Percentiles rank a stretch among this genome's conserved stretches.
phyloP scores from a whole-genome alignment of 2,329 filamentous ascomycete genomes.

The Metarhizium album region DNA sequence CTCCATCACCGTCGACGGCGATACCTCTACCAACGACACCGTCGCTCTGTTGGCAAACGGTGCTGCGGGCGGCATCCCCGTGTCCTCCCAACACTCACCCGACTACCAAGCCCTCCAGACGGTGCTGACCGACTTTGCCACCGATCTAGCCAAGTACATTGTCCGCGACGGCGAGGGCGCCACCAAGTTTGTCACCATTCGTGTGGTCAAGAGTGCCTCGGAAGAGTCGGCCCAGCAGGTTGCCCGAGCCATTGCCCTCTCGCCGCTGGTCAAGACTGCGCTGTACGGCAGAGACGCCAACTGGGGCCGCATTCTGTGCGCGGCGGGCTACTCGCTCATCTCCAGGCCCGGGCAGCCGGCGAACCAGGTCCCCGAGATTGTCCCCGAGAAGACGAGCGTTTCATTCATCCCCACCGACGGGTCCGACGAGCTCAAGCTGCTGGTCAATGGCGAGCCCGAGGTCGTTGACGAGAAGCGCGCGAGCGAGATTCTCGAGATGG shows the following conservation, averaged over 20 bases:
- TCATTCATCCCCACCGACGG: constrained; percentile 71
- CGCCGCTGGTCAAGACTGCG: constrained; percentile 91
- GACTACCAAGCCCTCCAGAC: constrained; percentile 63
- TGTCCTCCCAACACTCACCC: constrained; percentile 39
- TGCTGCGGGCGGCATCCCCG: constrained; percentile 62
- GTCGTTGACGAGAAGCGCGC: constrained; percentile 66
- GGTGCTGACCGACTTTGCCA: constrained; percentile 66
- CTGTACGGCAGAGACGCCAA: constrained; percentile 96
- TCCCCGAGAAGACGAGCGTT: constrained; percentile 62
- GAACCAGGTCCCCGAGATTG: constrained; percentile 52
- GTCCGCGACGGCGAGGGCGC: constrained; percentile 95
- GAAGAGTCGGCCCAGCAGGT: constrained; percentile 66
- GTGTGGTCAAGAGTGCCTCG: constrained; percentile 61
- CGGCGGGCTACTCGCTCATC: constrained; percentile 70
- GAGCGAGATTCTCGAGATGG: constrained; percentile 64
- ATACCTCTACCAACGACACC: constrained; percentile 96
- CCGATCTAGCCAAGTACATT: constrained; percentile 80
- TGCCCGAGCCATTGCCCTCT: constrained; percentile 79
- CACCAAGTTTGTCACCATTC: constrained; percentile 94
- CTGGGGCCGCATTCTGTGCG: constrained; percentile 95
- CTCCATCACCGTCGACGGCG: constrained; percentile 91
- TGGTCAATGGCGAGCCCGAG: constrained; percentile 74
- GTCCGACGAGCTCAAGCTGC: constrained; percentile 62
- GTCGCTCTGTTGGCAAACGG: constrained; percentile 92
- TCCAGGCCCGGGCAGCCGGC: constrained; percentile 45